Evolutionary conservation across 495 filamentous ascomycete species (phyloP), one percentile per base, ranked within the genome.

Genomic region (Penicillium samsonianum): DNA sequence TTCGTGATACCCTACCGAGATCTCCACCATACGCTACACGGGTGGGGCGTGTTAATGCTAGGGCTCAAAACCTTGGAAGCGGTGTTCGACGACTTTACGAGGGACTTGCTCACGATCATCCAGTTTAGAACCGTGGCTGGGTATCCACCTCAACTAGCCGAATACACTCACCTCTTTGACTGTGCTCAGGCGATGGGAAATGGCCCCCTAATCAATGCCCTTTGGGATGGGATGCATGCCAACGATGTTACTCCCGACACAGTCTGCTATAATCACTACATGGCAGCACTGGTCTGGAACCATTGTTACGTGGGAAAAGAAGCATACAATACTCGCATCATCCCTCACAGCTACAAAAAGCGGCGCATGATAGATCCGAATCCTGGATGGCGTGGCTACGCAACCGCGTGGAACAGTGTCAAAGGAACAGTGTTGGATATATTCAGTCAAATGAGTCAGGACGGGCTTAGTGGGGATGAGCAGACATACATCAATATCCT

Each of bases 211-310:
- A 83, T 83, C 4, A 64, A 77, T n/a, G 54, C 63, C 2, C 57
- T 85, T 9, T 89, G 86, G 86, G 58, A 68, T 16, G 62, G 71
- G 5, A 80, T 88, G 75, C 5, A 59, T 7, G 23, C 58, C 16
- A 62, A 71, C 6, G 57, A 62, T 2, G 37, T 84, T 6, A 25
- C 56, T n/a, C 81, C 76, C 1, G 77, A 87, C 62, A 61, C 72
- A 2, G 68, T 69, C 50, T 84, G 82, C 60, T 89, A 85, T 65
- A 89, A 87, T 48, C 64, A 77, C 40, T 83, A 79, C 45, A 75
- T 87, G 64, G 77, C 72, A 28, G 75, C 75, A 1, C 70, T 71
- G 20, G 67, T 76, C 42, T 82, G 79, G 79, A 61, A 80, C 9
- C 60, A 61, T 41, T 57, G 67, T 20, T 72, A 68, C 33, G 61